Conservation (phyloP, 441 rosid genomes). For the Arabidopsis lyrata region DNA sequence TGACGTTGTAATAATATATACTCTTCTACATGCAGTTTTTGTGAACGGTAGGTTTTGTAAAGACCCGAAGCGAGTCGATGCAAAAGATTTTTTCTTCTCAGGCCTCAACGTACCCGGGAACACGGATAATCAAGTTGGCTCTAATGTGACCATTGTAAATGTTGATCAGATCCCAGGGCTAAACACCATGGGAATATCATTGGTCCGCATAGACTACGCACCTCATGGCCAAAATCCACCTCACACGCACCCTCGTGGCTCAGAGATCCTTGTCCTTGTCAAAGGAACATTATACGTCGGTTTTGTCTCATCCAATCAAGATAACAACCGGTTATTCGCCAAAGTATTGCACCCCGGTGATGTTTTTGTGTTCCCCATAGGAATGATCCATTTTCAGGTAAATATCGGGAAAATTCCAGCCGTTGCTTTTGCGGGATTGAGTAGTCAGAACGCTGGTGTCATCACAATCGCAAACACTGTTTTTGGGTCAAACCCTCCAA, state of each 20-base stretch:
- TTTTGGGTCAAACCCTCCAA: conserved; percentile 43
- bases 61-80: conserved; percentile 37
- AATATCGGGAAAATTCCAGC: conserved; percentile 45
- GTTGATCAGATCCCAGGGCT: conserved; percentile 53
- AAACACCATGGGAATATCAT: conserved; percentile 56
- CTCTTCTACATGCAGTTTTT: conserved; percentile 42
- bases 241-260: conserved; percentile 51
- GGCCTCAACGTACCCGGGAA: conserved; percentile 41
- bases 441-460: conserved; percentile 56
- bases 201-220: conserved; percentile 52
- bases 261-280: conserved; percentile 47
- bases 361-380: conserved; percentile 56
- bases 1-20: neutral
- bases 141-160: conserved; percentile 43
- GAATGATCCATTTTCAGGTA: conserved; percentile 58
- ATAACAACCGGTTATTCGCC: conserved; percentile 46
- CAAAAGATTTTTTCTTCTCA: conserved; percentile 46
- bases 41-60: conserved; percentile 59
- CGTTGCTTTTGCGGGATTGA: conserved; percentile 49
- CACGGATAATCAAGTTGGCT: conserved; percentile 42
- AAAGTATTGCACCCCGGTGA: conserved; percentile 49
- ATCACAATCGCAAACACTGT: conserved; percentile 48
- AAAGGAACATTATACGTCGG: conserved; percentile 56
- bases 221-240: conserved; percentile 55
- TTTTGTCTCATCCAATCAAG: conserved; percentile 53